Base-by-base conservation (phyloP, 345 rosid genomes). In the Salix viminalis region DNA sequence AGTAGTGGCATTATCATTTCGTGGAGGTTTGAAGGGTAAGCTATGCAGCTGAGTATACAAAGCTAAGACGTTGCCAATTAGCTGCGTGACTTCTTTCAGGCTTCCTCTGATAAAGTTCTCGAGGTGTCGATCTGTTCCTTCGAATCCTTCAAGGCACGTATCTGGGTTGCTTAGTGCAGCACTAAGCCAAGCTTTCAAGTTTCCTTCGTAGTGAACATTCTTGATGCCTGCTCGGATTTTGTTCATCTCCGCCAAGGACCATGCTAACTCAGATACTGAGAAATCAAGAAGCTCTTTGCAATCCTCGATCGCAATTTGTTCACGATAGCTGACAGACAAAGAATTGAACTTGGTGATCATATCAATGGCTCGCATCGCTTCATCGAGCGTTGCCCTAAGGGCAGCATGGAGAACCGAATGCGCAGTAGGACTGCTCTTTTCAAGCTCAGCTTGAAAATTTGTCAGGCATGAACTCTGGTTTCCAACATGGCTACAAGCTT, bases 201-300 rank as follows among this genome's bases (percentile, higher is more conserved):
- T 90, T 11, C 97, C 97, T 75, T 88, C 86, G 1, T 77, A 77
- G 52, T 84, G 82, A 16, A 62, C 75, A 60, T 79, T 85, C 18
- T 3, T 68, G 1, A 77, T 82, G 16, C 96, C 91, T 1, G 77
- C 87, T n/a, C 91, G 89, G 66, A 96, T 86, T 67, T 69, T 85
- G 72, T 81, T 88, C 97, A 93, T 95, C 87, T 89, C 97, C 1
- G 72, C 76, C 75, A 93, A 67, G 19, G 98, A 96, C 99, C 98
- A 93, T n/a, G 96, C 97, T 54, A 96, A 80, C 83, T 96, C 99
- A 0, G 99, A 88, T 54, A 96, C 89, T 0, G 99, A 96, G 86
- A 90, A 91, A 79, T 94, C 99, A 0, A 96, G 84, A 65, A 96
- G 97, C 71, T 93, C 96, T 82, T 91, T 89, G 86, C 99, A 96